phyloP scores from a whole-genome alignment of 2,329 filamentous ascomycete species.

The Chalaropsis ovoidea region DNA sequence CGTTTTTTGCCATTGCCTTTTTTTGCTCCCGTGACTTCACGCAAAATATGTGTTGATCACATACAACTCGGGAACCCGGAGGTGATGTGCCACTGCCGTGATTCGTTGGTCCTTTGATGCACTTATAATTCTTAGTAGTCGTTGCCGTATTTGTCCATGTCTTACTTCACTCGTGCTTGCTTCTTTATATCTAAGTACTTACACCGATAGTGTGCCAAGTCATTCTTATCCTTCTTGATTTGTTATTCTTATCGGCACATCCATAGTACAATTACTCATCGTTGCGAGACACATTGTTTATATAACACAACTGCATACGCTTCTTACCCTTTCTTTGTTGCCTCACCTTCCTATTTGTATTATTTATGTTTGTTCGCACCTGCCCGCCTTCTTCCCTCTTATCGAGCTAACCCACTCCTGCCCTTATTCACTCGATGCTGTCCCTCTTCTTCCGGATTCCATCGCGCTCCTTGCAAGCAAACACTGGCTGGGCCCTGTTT shows the following conservation, averaged over 20 bases:
- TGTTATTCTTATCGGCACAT: not conserved
- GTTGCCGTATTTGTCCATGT: not conserved
- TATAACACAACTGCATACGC: not conserved
- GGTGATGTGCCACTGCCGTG: not conserved
- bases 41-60: not conserved
- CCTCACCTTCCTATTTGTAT: not conserved
- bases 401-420: not conserved
- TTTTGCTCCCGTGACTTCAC: not conserved
- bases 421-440: not conserved
- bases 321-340: not conserved
- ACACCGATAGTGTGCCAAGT: not conserved
- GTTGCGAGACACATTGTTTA: not conserved
- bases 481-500: not conserved
- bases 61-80: not conserved
- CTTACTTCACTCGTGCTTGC: not conserved
- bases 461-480: not conserved
- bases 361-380: not conserved
- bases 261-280: too few relatives aligned
- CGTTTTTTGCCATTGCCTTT: not conserved
- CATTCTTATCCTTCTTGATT: not conserved
- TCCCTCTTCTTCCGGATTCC: not conserved
- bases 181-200: conserved; percentile 9
- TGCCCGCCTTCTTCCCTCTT: not conserved
- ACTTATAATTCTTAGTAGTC: not conserved
- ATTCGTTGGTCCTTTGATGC: not conserved